Evolutionary conservation across 495 filamentous ascomycete species (phyloP).

Genomic region (Podospora pseudoanserina): DNA sequence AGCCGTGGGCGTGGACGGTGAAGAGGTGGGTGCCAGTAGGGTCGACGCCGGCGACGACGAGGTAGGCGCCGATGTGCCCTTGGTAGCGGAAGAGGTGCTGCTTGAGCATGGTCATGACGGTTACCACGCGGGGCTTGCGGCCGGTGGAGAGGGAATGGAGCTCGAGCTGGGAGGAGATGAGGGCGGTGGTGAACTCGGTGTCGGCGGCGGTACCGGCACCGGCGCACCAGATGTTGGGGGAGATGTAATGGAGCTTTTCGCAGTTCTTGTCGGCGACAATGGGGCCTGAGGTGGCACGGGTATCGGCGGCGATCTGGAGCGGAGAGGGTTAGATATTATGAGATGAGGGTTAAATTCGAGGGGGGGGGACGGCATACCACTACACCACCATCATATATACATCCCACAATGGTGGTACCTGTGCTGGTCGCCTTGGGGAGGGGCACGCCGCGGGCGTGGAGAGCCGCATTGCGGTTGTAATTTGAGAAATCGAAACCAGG

Average conservation of each 20-base stretch:
- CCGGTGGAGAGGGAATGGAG: slow-evolving; percentile 92
- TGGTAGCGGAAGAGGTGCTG: slow-evolving; percentile 99
- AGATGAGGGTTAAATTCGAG: neutral
- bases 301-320: slow-evolving; percentile 89
- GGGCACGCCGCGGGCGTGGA: slow-evolving; percentile 89
- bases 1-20: slow-evolving; percentile 98
- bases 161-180: slow-evolving; percentile 98
- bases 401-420: slow-evolving; percentile 98
- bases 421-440: slow-evolving; percentile 97
- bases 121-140: slow-evolving; percentile 94
- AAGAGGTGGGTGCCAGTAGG: slow-evolving; percentile 94
- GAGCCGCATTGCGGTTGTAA: slow-evolving; percentile 94
- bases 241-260: slow-evolving; percentile 98
- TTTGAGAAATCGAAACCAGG: slow-evolving; percentile 99
- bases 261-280: slow-evolving; percentile 99
- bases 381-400: slow-evolving; percentile 93
- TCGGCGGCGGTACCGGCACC: slow-evolving; percentile 97
- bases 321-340: neutral
- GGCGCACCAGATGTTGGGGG: slow-evolving; percentile 99
- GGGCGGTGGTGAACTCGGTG: slow-evolving; percentile 97
- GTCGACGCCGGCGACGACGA: slow-evolving; percentile 96
- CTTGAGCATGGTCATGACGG: slow-evolving; percentile 99
- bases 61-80: slow-evolving; percentile 95
- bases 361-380: slow-evolving; percentile 57
- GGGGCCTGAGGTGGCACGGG: slow-evolving; percentile 91